Evolutionary conservation across 2,329 filamentous ascomycete genomes (phyloP).

Genomic region (Fusarium sarcochroum): DNA sequence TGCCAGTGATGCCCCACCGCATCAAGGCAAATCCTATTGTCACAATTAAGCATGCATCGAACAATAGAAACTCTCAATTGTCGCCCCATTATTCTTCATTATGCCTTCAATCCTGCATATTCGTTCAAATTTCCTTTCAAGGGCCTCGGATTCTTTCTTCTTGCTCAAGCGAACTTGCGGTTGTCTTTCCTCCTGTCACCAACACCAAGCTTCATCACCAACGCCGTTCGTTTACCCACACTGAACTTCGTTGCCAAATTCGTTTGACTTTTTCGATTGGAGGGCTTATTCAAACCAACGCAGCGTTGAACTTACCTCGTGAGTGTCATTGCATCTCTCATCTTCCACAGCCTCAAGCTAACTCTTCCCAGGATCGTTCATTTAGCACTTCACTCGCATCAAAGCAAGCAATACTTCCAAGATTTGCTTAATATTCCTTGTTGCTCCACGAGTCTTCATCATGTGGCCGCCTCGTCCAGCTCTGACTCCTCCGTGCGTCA

Average conservation of each 20-base stretch:
- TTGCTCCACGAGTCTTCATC: not conserved
- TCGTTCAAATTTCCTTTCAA: not conserved
- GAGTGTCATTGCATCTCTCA: not conserved
- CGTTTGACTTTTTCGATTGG: not conserved
- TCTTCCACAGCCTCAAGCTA: not conserved
- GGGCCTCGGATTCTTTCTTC: not conserved
- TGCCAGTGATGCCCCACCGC: conserved; percentile 12
- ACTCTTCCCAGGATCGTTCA: not conserved
- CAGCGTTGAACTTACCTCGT: conserved; percentile 3
- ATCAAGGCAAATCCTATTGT: conserved; percentile 17
- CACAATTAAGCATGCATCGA: conserved; percentile 9
- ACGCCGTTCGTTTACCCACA: not conserved
- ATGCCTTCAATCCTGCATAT: not conserved
- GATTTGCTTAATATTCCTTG: not conserved
- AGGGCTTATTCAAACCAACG: not conserved
- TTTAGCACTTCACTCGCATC: conserved; percentile 1
- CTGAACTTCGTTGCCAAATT: not conserved
- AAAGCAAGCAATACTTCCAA: not conserved
- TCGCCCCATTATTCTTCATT: not conserved
- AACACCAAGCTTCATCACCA: not conserved
- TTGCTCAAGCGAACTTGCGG: not conserved
- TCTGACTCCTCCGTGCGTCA: conserved; percentile 9
- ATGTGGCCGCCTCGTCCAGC: conserved; percentile 18
- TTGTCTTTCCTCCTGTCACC: conserved; percentile 1
- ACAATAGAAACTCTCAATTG: conserved; percentile 18